A percentile compares a stretch with the other conserved stretches of the same genome.
phyloP scores from a whole-genome alignment of 2,329 filamentous ascomycete genomes.

The Alternaria tenuissima region DNA sequence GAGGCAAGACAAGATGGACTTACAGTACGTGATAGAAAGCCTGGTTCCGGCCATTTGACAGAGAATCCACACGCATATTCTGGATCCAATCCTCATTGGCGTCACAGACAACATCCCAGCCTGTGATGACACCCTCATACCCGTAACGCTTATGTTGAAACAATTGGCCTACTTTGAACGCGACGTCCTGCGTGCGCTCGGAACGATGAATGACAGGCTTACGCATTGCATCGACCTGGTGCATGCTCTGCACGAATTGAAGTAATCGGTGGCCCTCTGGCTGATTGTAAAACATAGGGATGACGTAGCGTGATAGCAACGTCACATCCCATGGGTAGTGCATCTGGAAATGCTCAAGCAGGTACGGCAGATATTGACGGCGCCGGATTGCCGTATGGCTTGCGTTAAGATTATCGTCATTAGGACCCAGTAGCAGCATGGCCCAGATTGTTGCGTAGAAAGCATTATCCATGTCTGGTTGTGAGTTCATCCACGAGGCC shows the following conservation, averaged over 20 bases:
- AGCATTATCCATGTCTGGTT: constrained; percentile 64
- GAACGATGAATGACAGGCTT: constrained; percentile 48
- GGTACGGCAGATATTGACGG: constrained; percentile 68
- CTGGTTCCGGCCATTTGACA: constrained; percentile 68
- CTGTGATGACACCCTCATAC: constrained; percentile 83
- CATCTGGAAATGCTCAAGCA: constrained; percentile 70
- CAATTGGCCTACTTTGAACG: constrained; percentile 73
- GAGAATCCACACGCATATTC: constrained; percentile 67
- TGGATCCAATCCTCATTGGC: constrained; percentile 69
- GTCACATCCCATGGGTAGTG: constrained; percentile 76
- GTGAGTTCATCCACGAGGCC: constrained; percentile 35
- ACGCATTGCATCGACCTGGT: constrained; percentile 63
- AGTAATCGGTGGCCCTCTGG: constrained; percentile 64
- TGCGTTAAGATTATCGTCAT: constrained; percentile 34
- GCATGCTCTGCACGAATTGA: constrained; percentile 64
- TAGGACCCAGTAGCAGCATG: constrained; percentile 53
- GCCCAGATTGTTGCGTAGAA: constrained; percentile 81
- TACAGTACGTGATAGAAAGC: constrained; percentile 89
- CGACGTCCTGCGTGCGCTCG: constrained; percentile 25
- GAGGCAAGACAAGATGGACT: constrained; percentile 55
- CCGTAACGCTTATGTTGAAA: constrained; percentile 83
- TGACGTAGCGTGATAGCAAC: constrained; percentile 73
- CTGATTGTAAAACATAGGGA: constrained; percentile 65
- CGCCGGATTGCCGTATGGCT: constrained; percentile 44
- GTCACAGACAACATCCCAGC: constrained; percentile 76